A percentile compares a stretch with the other conserved stretches of the same genome.
phyloP scores from a whole-genome alignment of 352 stramenopile species.

The Phytophthora megakarya region DNA sequence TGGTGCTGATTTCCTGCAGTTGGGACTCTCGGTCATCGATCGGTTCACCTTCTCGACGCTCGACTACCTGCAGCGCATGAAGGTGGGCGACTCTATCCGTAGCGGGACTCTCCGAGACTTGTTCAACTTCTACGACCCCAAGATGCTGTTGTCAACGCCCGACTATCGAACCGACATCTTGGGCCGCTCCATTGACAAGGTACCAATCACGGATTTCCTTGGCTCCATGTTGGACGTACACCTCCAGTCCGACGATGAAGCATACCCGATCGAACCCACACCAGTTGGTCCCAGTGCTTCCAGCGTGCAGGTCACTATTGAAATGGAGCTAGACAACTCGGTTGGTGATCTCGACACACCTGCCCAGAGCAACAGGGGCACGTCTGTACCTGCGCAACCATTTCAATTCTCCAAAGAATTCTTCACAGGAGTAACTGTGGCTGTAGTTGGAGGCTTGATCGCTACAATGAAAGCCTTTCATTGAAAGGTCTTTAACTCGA shows the following conservation, averaged over 20 bases:
- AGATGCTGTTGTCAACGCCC: conserved; percentile 82
- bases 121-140: conserved; percentile 85
- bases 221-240: conserved; percentile 86
- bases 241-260: conserved; percentile 71
- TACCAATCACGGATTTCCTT: conserved; percentile 90
- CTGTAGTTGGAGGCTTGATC: conserved; percentile 31
- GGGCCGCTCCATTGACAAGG: conserved; percentile 64
- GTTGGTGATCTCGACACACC: background rate
- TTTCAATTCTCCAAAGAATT: conserved; percentile 64
- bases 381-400: background rate
- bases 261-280: conserved; percentile 67
- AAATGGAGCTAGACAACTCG: background rate
- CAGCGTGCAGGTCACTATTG: background rate
- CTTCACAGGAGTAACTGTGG: conserved; percentile 28
- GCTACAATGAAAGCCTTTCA: conserved; percentile 47
- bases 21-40: conserved; percentile 89
- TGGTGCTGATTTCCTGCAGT: conserved; percentile 27
- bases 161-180: conserved; percentile 81
- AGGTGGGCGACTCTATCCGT: conserved; percentile 73
- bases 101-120: conserved; percentile 70
- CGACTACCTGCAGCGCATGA: conserved; percentile 88
- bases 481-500: no score
- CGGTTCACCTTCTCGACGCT: conserved; percentile 90
- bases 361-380: background rate
- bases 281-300: background rate